Percentiles rank a stretch among this genome's conserved stretches.
Evolutionary conservation across 2,329 filamentous ascomycete species (phyloP).

Genomic region (Bipolaris cookei): DNA sequence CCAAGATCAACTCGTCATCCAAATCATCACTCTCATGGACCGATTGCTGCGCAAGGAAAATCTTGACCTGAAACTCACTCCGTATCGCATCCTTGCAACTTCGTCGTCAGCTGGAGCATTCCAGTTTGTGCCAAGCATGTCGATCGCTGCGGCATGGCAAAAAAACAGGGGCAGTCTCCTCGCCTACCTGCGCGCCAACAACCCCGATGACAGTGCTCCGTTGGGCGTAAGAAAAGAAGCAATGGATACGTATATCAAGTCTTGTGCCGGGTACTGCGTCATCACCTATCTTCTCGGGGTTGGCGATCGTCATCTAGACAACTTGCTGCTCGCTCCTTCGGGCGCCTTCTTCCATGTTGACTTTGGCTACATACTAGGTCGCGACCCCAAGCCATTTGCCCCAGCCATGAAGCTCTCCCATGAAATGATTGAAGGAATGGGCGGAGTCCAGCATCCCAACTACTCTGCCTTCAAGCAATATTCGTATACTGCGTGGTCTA

Average conservation of each 20-base stretch:
- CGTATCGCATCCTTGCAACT: conserved; percentile 95
- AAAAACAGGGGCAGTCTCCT: conserved; percentile 82
- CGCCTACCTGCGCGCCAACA: conserved; percentile 85
- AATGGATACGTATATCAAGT: conserved; percentile 94
- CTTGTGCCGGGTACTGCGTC: conserved; percentile 96
- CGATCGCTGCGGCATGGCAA: conserved; percentile 79
- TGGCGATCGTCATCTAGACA: conserved; percentile 93
- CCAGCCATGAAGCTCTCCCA: conserved; percentile 96
- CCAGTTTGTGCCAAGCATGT: conserved; percentile 89
- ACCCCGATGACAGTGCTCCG: conserved; percentile 81
- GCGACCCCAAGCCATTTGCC: conserved; percentile 96
- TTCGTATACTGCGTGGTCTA: conserved; percentile 92
- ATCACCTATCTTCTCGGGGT: conserved; percentile 98
- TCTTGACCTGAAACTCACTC: conserved; percentile 89
- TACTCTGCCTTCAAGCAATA: conserved; percentile 93
- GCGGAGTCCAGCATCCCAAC: conserved; percentile 78
- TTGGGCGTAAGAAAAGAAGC: conserved; percentile 89
- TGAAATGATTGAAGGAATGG: conserved; percentile 99
- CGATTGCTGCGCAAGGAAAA: conserved; percentile 95
- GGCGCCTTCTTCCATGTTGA: conserved; percentile 98
- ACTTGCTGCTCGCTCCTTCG: conserved; percentile 86
- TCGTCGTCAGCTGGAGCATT: conserved; percentile 87
- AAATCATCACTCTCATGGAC: conserved; percentile 98
- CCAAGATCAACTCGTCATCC: conserved; percentile 96
- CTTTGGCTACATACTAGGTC: conserved; percentile 96